Percentiles rank a stretch among this genome's conserved stretches.
Conservation (phyloP, 2,329 filamentous ascomycete genomes). For the Claviceps maximensis region DNA sequence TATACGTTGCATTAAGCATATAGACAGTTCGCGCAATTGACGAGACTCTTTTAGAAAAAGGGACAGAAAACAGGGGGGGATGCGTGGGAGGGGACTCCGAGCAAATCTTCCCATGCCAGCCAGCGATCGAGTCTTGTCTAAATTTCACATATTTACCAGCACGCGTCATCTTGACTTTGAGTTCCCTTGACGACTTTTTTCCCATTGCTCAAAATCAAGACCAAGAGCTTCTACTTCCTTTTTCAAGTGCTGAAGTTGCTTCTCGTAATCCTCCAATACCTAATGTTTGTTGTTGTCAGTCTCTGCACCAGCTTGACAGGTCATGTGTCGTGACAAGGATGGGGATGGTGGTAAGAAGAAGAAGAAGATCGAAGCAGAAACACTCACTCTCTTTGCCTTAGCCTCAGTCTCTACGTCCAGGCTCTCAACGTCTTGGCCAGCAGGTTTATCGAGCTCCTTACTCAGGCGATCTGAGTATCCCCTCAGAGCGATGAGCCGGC, state of each 20-base stretch:
- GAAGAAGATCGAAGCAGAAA: background rate
- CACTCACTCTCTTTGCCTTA: constrained; percentile 59
- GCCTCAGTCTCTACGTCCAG: constrained; percentile 58
- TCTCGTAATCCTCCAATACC: constrained; percentile 72
- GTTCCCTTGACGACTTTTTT: constrained; percentile 32
- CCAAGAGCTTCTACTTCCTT: constrained; percentile 54
- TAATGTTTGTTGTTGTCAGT: constrained; percentile 20
- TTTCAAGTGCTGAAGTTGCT: constrained; percentile 63
- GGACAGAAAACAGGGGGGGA: background rate
- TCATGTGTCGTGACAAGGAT: background rate
- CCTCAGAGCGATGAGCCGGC: constrained; percentile 60
- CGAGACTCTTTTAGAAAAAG: background rate
- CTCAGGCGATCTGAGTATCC: constrained; percentile 61
- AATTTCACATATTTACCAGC: background rate
- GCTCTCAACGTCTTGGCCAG: constrained; percentile 39
- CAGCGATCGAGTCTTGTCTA: background rate
- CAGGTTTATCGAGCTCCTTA: constrained; percentile 58
- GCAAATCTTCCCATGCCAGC: background rate
- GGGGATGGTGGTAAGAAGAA: background rate
- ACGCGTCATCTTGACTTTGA: constrained; percentile 19
- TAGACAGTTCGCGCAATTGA: background rate
- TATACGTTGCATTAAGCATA: background rate
- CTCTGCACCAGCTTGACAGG: background rate
- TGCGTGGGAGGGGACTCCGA: background rate
- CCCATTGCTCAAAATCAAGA: constrained; percentile 43